Percentiles rank a stretch among this genome's conserved stretches.
These are phyloP conservation scores for Caryopteris hybrid DNA, from an alignment of 305 asterid genomes.

Conservation along the genomic window DNA sequence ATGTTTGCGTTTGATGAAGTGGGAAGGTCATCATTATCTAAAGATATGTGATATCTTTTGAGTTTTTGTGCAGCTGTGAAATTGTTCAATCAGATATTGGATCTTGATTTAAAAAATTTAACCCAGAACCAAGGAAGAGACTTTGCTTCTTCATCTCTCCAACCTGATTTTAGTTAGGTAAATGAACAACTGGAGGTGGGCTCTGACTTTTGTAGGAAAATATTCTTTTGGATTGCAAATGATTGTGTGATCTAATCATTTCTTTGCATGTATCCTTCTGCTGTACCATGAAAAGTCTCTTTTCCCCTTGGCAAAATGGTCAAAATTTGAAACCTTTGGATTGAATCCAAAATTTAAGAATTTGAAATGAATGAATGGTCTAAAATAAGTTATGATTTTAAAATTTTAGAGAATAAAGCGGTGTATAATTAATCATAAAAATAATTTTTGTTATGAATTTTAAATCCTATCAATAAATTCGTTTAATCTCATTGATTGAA, in stretches of 20 bases:
- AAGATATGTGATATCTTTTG: neutral
- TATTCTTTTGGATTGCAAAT: neutral
- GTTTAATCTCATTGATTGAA: too few relatives aligned
- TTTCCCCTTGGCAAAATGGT: too few relatives aligned
- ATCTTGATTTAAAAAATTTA: neutral
- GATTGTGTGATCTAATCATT: slow-evolving; percentile 1
- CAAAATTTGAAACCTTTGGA: too few relatives aligned
- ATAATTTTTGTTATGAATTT: too few relatives aligned
- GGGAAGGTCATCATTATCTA: neutral
- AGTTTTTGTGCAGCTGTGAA: neutral
- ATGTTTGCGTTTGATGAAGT: slow-evolving; percentile 1
- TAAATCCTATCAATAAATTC: too few relatives aligned
- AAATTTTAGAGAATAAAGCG: too few relatives aligned
- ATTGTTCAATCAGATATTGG: neutral
- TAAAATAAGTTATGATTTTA: too few relatives aligned
- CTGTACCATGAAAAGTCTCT: neutral
- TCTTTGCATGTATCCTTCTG: neutral
- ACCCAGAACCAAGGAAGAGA: neutral
- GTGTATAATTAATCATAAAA: too few relatives aligned
- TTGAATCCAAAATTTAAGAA: too few relatives aligned
- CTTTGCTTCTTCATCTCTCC: slow-evolving; percentile 19
- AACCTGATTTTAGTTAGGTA: slow-evolving; percentile 23
- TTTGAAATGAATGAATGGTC: too few relatives aligned
- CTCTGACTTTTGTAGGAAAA: neutral
- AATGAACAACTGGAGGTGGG: slow-evolving; percentile 14